Evolutionary conservation across 305 asterid genomes (phyloP), one percentile per base, ranked within the genome.

Genomic region (Caryopteris hybrid): DNA sequence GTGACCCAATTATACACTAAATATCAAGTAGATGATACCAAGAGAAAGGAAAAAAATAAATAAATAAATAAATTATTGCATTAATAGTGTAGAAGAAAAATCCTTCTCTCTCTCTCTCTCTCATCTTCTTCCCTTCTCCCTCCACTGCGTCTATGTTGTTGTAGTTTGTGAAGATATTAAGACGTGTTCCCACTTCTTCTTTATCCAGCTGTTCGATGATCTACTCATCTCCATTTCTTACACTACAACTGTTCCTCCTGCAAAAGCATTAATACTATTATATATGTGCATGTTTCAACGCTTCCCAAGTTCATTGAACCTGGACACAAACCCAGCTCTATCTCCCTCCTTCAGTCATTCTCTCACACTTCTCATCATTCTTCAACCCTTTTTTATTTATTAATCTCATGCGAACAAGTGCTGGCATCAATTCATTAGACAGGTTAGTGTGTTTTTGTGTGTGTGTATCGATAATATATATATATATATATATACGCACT

Each of bases 251-350:
- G 42, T 36, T 36, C 13, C 3, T 8, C 42, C 1, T 8, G 8
- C 42, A 43, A 4, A 6, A 18, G 1, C 4, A 48, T 6, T 18
- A 0, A 39, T 12, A 31, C 1, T 52, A 14, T 29, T 12, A 36
- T n/a, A 52, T 54, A 50, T 16, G 47, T 46, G 21, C 52, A 16
- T 2, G 38, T 20, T 51, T 76, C 74, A 61, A 66, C 64, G 68
- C 68, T 11, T 65, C 22, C 27, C 11, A 8, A 29, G 71, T 79
- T 79, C 80, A 72, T 38, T 73, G 81, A 75, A 79, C 62, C 81
- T 72, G 71, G 84, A 75, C 81, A 25, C 47, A 7, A 36, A 45
- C 13, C 47, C 58, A 34, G 17, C 63, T 25, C 25, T 27, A 11
- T 39, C 17, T 16, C 29, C 52, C 43, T 13, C 36, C 14, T 33